Evolutionary conservation across 306 rosid genomes (phyloP), one percentile per base, ranked within the genome.

Genomic region (Styphnolobium japonicum): DNA sequence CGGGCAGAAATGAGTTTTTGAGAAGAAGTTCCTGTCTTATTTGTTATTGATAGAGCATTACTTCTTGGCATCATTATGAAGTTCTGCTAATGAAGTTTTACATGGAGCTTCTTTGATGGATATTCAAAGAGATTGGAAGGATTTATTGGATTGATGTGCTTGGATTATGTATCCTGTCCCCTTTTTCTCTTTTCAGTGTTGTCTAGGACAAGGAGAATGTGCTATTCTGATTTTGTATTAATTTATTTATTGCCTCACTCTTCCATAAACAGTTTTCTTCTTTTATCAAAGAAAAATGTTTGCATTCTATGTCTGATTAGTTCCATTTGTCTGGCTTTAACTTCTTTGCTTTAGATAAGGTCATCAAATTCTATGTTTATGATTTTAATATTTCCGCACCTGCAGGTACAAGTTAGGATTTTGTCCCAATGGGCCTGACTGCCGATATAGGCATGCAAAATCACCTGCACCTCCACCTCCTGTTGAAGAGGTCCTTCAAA

Each of bases 391-490:
- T 49, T 78, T 79, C 29, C 73, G 74, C 75, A 45, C 71, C 81
- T 86, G 83, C 89, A 95, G 99, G 99, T 95, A 91, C 92, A 95
- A 93, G 90, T 87, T 93, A 71, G 99, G 99, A 40, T 95, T 95
- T 85, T 95, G 99, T 82, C 99, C 99, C 71, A 95, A 95, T 84
- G 99, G 99, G 68, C 86, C 99, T 37, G 99, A 95, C 80, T 95
- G 99, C 82, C 97, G 99, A 56, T 95, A 95, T 78, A 91, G 99
- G 78, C 99, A 95, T 76, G 98, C 97, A 12, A 95, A 93, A 83
- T 62, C 89, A 77, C 89, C 97, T 9, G 99, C 96, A 76, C 99
- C 99, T 85, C 99, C 99, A 27, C 99, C 98, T 57, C 78, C 99
- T 10, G 88, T 91, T 73, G 99, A 93, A 88, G 99, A 95, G 87